phyloP scores from a whole-genome alignment of 441 rosid species.

The Pelargonium fulgidum region DNA sequence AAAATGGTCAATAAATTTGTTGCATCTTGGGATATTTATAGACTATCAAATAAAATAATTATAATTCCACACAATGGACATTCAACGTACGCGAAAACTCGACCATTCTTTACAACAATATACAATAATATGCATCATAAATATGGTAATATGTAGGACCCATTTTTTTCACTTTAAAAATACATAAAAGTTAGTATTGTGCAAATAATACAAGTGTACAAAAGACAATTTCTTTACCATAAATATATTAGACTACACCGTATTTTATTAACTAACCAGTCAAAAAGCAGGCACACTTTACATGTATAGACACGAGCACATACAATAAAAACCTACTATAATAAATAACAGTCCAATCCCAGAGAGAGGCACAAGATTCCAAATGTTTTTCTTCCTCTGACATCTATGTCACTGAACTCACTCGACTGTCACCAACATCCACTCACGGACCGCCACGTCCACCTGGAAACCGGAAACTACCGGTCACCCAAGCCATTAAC shows the following conservation, averaged over 20 bases:
- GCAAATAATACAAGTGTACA: no score
- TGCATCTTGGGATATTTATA: no score
- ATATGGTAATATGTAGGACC: neutral
- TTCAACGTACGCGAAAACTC: neutral
- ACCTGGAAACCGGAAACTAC: conserved; percentile 1
- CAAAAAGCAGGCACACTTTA: neutral
- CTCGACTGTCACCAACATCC: neutral
- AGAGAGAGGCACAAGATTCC: conserved; percentile 1
- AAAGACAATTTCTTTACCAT: no score
- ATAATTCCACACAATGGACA: neutral
- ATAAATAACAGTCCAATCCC: no score
- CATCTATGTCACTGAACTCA: conserved; percentile 7
- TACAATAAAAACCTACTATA: neutral
- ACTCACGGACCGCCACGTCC: neutral
- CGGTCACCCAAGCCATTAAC: neutral
- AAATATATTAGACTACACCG: no score
- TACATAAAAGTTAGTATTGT: no score
- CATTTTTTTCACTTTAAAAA: no score
- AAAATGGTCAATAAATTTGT: no score
- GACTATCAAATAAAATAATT: no score
- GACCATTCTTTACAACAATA: neutral
- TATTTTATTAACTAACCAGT: neutral
- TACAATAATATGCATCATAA: neutral
- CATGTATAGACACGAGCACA: neutral
- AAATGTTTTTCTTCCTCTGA: conserved; percentile 11